phyloP scores from a whole-genome alignment of 1,284 basidiomycete genomes.

The Ceratobasidium sp. region DNA sequence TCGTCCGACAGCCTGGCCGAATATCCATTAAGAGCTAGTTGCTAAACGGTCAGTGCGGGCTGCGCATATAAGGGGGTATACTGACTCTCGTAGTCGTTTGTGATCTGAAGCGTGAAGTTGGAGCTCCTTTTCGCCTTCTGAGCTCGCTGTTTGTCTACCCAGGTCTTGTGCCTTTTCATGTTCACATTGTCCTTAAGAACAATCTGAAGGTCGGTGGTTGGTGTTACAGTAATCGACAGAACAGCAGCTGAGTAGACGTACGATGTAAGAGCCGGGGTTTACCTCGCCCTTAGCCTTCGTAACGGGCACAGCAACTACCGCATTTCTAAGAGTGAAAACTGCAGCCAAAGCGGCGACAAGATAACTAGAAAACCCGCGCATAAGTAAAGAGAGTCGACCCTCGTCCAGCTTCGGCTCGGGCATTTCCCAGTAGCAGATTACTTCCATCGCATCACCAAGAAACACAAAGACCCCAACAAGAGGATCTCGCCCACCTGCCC shows the following conservation, averaged over 20 bases:
- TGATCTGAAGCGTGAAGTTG: neutral
- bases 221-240: too few relatives aligned
- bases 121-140: neutral
- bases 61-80: neutral
- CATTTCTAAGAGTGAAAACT: neutral
- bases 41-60: neutral
- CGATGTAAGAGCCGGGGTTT: conserved; percentile 22
- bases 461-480: too few relatives aligned
- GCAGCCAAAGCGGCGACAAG: conserved; percentile 9
- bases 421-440: too few relatives aligned
- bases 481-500: too few relatives aligned
- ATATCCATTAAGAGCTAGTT: conserved; percentile 40
- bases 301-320: neutral
- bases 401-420: too few relatives aligned
- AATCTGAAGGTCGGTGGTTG: neutral
- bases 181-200: conserved; percentile 21
- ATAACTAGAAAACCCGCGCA: conserved; percentile 23
- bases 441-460: too few relatives aligned
- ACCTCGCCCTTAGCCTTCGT: neutral
- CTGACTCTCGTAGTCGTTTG: conserved; percentile 27
- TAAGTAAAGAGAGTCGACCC: neutral
- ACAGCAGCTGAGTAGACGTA: neutral
- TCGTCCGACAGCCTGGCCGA: conserved; percentile 42
- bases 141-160: conserved; percentile 14
- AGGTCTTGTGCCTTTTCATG: conserved; percentile 19